Evolutionary conservation across 306 rosid genomes (phyloP), one percentile per base, ranked within the genome.

Genomic region (Phaseolus lunatus): DNA sequence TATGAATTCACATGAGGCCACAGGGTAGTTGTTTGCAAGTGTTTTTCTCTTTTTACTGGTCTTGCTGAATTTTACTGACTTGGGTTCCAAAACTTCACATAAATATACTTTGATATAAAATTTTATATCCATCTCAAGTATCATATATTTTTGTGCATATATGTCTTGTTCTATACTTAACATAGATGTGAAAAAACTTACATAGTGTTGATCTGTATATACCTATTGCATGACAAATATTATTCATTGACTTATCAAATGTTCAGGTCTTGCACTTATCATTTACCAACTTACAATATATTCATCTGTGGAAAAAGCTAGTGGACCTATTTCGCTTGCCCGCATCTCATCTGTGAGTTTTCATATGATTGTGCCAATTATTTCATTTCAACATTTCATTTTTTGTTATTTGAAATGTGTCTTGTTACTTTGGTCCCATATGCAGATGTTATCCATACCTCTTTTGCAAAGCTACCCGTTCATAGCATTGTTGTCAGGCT

Each of bases 331-430:
- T 50, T 52, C 2, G 64, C 33, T 85, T 70, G 52, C 84, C 41
- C 87, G 89, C n/a, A 53, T 88, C 37, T 39, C 84, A 8, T 96
- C 85, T 79, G 98, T 94, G 61, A 82, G 89, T 63, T 80, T 65
- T 78, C 58, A 84, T 39, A 71, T 54, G 35, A 31, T 31, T 31
- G 9, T 49, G 35, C 7, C 9, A 20, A 24, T 23, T 56, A 5
- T 15, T 61, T 16, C 48, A 72, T 48, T 54, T 78, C 23, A 10
- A 4, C 64, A 22, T 75, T 49, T 78, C 64, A 54, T 14, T 16
- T 59, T 14, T 15, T 48, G 5, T 58, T 45, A 39, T 65, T 41
- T 48, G 76, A n/a, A 78, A 63, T 49, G 24, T 52, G 29, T 72
- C 11, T 0, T 62, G 8, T 27, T 65, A 31, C 20, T 33, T 16